Evolutionary conservation across 2,329 filamentous ascomycete genomes (phyloP).

Genomic region (Aspergillus aculeatinus): DNA sequence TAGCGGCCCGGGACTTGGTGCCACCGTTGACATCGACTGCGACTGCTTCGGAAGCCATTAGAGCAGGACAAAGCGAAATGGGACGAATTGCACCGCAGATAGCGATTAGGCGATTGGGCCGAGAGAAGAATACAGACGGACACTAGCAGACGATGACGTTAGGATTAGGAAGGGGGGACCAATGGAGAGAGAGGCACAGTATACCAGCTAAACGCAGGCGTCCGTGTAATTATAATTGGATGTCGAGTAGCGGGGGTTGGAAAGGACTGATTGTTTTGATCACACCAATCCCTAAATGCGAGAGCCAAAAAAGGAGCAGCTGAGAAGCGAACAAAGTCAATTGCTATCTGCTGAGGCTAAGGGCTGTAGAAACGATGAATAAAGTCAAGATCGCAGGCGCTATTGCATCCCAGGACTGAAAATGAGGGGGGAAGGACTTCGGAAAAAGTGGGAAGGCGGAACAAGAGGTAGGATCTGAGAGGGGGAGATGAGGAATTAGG

Average conservation of each 20-base stretch:
- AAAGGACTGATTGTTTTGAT: background rate
- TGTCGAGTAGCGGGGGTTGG: background rate
- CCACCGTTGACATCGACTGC: conserved; percentile 33
- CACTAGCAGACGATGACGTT: background rate
- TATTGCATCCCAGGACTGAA: conserved; percentile 18
- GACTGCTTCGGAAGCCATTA: conserved; percentile 37
- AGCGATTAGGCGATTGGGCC: background rate
- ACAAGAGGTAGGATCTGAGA: conserved; percentile 5
- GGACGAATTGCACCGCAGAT: background rate
- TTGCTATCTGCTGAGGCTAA: conserved; percentile 20
- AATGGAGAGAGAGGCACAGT: background rate
- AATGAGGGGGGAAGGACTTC: conserved; percentile 15
- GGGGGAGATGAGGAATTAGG: conserved; percentile 13
- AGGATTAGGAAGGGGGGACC: background rate
- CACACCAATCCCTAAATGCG: background rate
- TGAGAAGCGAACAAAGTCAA: conserved; percentile 12
- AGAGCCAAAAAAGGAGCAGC: background rate
- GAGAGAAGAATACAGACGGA: background rate
- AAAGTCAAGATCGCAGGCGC: conserved; percentile 8
- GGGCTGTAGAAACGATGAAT: conserved; percentile 9
- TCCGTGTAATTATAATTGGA: conserved; percentile 3
- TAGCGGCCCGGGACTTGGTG: conserved; percentile 51
- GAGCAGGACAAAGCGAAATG: conserved; percentile 6
- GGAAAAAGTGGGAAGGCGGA: conserved; percentile 11
- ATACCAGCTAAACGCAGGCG: background rate